Percentiles rank a stretch among this genome's conserved stretches.
Evolutionary conservation across 768 basidiomycete genomes (phyloP).

Genomic region (Rhodotorula paludigena): DNA sequence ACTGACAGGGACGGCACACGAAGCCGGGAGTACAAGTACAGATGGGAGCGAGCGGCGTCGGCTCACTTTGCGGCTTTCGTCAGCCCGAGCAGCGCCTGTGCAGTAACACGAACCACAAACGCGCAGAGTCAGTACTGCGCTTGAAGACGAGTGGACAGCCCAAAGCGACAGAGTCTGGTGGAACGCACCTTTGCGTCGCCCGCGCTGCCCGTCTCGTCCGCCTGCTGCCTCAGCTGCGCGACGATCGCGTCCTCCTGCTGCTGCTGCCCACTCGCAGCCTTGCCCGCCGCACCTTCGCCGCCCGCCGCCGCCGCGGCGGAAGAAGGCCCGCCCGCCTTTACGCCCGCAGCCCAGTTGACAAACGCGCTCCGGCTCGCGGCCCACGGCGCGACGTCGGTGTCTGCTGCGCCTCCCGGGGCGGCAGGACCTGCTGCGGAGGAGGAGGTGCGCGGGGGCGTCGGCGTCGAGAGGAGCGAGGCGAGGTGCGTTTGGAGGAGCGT

Average conservation of each 20-base stretch:
- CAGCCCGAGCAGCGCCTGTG: not conserved
- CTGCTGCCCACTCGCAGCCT: not conserved
- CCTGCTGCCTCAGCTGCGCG: slow-evolving; percentile 3
- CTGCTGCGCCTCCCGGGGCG: not conserved
- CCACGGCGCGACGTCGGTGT: slow-evolving; percentile 9
- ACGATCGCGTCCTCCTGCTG: not conserved
- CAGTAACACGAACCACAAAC: not conserved
- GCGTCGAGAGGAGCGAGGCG: slow-evolving; percentile 19
- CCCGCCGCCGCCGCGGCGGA: not conserved
- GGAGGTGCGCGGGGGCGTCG: not conserved
- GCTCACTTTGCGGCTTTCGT: not conserved
- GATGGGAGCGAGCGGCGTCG: too few relatives aligned
- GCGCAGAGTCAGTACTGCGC: not conserved
- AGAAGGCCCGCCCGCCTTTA: not conserved
- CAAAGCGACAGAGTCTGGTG: not conserved
- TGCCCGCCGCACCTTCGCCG: not conserved
- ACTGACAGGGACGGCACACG: too few relatives aligned
- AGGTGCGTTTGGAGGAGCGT: slow-evolving; percentile 13
- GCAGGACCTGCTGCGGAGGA: too few relatives aligned
- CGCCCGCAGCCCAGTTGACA: slow-evolving; percentile 35
- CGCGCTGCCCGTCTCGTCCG: slow-evolving; percentile 4
- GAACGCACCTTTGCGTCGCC: slow-evolving; percentile 30
- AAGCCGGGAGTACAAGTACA: not conserved
- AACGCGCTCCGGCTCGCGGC: slow-evolving; percentile 13
- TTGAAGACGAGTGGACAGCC: not conserved